These are phyloP conservation scores for Chrysoporthe puriensis DNA, from an alignment of 2,329 filamentous ascomycete genomes.

Conservation along the genomic window DNA sequence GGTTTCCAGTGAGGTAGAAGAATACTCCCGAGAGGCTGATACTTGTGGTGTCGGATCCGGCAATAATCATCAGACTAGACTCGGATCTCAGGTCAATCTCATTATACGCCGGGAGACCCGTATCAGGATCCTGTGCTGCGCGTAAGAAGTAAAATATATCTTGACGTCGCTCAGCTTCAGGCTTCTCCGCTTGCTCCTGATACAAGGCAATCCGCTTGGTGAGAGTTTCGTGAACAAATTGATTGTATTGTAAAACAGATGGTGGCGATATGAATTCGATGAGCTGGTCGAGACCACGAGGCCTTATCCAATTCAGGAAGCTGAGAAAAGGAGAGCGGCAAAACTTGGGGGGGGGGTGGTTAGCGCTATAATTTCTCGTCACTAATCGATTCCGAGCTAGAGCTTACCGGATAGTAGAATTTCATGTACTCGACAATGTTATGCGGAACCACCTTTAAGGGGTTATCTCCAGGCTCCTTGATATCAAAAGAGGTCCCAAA, in stretches of 20 bases:
- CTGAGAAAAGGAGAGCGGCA: no score
- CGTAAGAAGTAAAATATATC: conserved; percentile 34
- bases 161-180: conserved; percentile 30
- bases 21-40: conserved; percentile 30
- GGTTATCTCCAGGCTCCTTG: conserved; percentile 33
- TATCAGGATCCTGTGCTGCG: conserved; percentile 30
- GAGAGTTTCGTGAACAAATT: conserved; percentile 31
- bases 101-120: conserved; percentile 26
- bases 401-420: conserved; percentile 24
- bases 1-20: conserved; percentile 32
- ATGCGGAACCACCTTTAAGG: conserved; percentile 29
- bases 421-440: conserved; percentile 28
- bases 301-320: no score
- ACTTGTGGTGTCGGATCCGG: conserved; percentile 33
- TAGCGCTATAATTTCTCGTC: no score
- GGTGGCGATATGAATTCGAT: no score
- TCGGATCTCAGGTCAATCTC: conserved; percentile 31
- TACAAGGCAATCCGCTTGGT: conserved; percentile 29
- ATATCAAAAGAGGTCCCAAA: conserved; percentile 35
- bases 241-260: not conserved
- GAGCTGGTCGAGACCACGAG: no score
- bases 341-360: no score
- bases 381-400: no score
- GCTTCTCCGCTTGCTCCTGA: conserved; percentile 21
- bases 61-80: conserved; percentile 32